phyloP scores from a whole-genome alignment of 2,329 filamentous ascomycete species.

The Aspergillus pseudoterreus region DNA sequence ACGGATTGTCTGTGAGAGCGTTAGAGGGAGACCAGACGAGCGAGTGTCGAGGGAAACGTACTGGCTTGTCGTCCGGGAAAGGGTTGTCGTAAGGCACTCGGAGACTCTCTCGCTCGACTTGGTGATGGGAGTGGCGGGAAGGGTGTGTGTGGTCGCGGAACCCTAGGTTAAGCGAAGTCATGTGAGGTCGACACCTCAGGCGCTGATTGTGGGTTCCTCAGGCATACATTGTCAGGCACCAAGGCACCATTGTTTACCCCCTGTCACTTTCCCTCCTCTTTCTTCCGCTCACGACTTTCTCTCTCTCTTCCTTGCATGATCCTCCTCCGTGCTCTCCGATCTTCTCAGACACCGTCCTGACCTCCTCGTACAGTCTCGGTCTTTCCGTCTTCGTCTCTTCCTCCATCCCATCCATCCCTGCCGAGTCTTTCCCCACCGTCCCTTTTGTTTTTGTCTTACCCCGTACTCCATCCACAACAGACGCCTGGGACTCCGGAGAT shows the following conservation, averaged over 20 bases:
- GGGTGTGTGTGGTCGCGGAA: constrained; percentile 31
- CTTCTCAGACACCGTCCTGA: too few relatives aligned
- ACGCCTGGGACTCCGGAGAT: constrained; percentile 32
- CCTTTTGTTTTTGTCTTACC: neutral
- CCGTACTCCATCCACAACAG: neutral
- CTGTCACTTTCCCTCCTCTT: neutral
- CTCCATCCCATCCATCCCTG: neutral
- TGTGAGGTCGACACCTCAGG: constrained; percentile 26
- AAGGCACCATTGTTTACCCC: neutral
- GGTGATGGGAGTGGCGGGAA: constrained; percentile 16
- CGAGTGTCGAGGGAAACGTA: constrained; percentile 25
- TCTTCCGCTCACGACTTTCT: neutral
- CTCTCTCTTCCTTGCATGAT: neutral
- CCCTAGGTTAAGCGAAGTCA: constrained; percentile 39
- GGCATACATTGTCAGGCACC: neutral
- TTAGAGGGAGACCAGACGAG: constrained; percentile 23
- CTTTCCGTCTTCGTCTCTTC: neutral
- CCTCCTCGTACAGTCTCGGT: neutral
- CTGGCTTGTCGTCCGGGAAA: constrained; percentile 30
- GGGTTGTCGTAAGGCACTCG: constrained; percentile 36
- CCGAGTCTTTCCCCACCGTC: neutral
- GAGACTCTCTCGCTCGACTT: constrained; percentile 15
- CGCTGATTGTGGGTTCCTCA: constrained; percentile 7
- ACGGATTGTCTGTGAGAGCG: constrained; percentile 43
- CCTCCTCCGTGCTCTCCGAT: neutral